Conservation (phyloP, 2,329 filamentous ascomycete species). For the Aspergillus aculeatinus region DNA sequence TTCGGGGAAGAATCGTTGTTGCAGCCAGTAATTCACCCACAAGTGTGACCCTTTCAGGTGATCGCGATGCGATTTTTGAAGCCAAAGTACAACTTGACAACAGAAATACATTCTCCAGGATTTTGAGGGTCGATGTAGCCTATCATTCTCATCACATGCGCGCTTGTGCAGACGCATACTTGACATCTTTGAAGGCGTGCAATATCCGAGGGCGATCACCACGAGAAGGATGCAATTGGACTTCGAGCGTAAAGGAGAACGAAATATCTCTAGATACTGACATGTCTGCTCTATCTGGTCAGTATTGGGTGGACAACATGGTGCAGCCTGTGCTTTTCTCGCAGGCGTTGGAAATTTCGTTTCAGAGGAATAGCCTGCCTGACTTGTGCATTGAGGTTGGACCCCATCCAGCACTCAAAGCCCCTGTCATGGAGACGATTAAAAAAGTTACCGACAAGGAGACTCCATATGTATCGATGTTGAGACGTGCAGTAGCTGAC, state of each 20-base stretch:
- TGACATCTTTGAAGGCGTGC: conserved; percentile 3
- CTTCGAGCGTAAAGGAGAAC: conserved; percentile 8
- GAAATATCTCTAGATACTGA: too few species aligned
- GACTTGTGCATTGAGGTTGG: conserved; percentile 11
- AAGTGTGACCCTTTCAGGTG: conserved; percentile 41
- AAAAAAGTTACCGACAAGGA: not conserved
- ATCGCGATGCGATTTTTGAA: conserved; percentile 25
- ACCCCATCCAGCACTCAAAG: conserved; percentile 24
- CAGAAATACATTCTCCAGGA: conserved; percentile 21
- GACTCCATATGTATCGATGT: too few species aligned
- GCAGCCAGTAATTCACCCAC: conserved; percentile 41
- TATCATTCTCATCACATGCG: conserved; percentile 32
- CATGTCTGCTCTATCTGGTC: not conserved
- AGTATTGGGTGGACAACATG: conserved; percentile 15
- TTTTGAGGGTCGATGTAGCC: conserved; percentile 24
- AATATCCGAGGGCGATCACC: not conserved
- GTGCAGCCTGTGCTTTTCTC: conserved; percentile 9
- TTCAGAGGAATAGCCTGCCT: not conserved
- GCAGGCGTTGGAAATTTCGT: conserved; percentile 1
- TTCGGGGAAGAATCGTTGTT: conserved; percentile 20
- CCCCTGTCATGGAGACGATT: conserved; percentile 15
- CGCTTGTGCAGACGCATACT: conserved; percentile 24
- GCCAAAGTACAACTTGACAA: conserved; percentile 23
- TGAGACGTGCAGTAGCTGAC: too few species aligned
- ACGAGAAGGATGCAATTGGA: not conserved